phyloP scores from a whole-genome alignment of 2,329 filamentous ascomycete genomes.

The Neophaeococcomyces aloes region DNA sequence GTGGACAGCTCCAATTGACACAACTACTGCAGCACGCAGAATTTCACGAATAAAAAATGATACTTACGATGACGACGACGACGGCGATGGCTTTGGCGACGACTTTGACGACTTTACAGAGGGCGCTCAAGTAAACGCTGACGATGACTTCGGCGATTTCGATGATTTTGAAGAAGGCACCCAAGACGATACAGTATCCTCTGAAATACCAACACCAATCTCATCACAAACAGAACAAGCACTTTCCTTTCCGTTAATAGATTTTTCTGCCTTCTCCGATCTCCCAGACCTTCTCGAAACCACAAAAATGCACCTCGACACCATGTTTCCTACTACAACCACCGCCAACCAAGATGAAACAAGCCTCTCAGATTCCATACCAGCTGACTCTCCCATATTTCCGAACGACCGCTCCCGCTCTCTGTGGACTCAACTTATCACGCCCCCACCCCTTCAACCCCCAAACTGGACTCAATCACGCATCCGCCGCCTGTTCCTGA shows the following conservation, averaged over 20 bases:
- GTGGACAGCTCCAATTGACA: constrained; percentile 8
- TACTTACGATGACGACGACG: constrained; percentile 41
- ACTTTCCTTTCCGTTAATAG: constrained; percentile 25
- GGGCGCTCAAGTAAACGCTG: constrained; percentile 40
- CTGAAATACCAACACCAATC: constrained; percentile 20
- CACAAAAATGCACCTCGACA: constrained; percentile 32
- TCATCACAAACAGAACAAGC: constrained; percentile 18
- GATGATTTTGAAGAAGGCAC: constrained; percentile 53
- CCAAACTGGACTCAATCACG: constrained; percentile 97
- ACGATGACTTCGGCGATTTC: constrained; percentile 55
- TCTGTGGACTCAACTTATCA: constrained; percentile 91
- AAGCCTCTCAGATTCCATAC: constrained; percentile 31
- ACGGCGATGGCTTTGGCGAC: constrained; percentile 59
- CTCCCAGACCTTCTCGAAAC: constrained; percentile 32
- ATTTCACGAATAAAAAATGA: constrained; percentile 16
- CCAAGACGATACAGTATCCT: constrained; percentile 22
- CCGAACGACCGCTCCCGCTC: constrained; percentile 78
- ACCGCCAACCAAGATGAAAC: constrained; percentile 23
- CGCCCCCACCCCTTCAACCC: constrained; percentile 84
- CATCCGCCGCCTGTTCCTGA: constrained; percentile 86
- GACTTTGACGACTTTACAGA: constrained; percentile 45
- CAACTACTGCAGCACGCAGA: no score
- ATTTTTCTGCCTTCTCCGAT: constrained; percentile 45
- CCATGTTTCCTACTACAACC: constrained; percentile 34
- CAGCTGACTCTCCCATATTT: constrained; percentile 51